Conservation (phyloP, 257 asterid species). For the Jasminum sambac region DNA sequence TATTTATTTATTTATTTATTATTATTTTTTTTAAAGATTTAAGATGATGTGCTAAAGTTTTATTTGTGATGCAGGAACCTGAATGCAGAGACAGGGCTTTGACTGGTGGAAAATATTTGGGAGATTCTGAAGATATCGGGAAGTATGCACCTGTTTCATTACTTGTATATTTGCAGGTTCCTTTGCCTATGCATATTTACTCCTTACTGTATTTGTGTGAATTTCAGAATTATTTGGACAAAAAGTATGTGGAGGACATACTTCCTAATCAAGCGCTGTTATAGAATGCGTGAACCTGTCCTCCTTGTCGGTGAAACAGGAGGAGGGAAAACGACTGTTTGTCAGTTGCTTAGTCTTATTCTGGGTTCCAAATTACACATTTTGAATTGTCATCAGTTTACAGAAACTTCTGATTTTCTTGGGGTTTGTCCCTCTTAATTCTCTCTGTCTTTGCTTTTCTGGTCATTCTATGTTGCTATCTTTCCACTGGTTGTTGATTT, state of each 20-base stretch:
- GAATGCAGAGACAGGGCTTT: conserved; percentile 25
- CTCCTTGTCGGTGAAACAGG: conserved; percentile 99
- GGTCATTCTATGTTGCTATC: conserved; percentile 7
- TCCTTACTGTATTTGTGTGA: background rate
- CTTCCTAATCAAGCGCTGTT: conserved; percentile 88
- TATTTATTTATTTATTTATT: too few relatives aligned
- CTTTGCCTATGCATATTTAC: conserved; percentile 10
- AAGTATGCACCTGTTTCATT: conserved; percentile 40
- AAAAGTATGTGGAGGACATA: conserved; percentile 74
- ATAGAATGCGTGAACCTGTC: conserved; percentile 90
- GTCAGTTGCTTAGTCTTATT: conserved; percentile 82
- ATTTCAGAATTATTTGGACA: conserved; percentile 74
- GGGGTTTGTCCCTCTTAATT: conserved; percentile 62
- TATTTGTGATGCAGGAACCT: conserved; percentile 32
- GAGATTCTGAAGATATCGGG: conserved; percentile 34
- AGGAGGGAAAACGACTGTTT: conserved; percentile 94
- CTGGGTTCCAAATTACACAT: conserved; percentile 68
- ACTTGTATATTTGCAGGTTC: conserved; percentile 11
- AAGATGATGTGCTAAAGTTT: background rate
- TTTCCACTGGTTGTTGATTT: conserved; percentile 18
- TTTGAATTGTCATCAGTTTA: conserved; percentile 92
- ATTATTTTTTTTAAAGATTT: background rate
- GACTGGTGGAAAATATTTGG: conserved; percentile 21
- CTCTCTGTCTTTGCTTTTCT: conserved; percentile 11
- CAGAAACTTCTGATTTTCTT: conserved; percentile 95